These are phyloP conservation scores for Omphalotus olearius DNA, from an alignment of 1,284 basidiomycete genomes.

Conservation along the genomic window DNA sequence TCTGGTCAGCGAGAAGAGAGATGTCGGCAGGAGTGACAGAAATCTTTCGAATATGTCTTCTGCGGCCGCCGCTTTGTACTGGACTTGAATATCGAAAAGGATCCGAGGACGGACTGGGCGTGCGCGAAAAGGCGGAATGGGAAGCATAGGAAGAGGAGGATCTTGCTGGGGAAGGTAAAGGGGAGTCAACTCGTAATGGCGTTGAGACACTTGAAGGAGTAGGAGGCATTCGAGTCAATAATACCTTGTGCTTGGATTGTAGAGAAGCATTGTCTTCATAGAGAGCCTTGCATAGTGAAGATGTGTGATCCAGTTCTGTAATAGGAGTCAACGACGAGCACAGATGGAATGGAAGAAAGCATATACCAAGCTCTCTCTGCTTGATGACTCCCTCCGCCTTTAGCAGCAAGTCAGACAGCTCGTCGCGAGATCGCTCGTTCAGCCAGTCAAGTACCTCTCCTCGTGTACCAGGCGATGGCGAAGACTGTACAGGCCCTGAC, in stretches of 20 bases:
- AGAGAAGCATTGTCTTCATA: constrained; percentile 66
- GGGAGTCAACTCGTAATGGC: constrained; percentile 12
- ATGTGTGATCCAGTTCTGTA: constrained; percentile 64
- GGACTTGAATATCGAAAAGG: neutral
- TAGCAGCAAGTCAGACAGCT: constrained; percentile 40
- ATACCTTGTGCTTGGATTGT: constrained; percentile 62
- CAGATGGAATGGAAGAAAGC: constrained; percentile 16
- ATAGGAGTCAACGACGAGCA: constrained; percentile 3
- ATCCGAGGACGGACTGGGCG: neutral
- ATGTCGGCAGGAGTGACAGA: constrained; percentile 70
- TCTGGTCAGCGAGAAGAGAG: constrained; percentile 71
- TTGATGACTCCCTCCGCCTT: constrained; percentile 72
- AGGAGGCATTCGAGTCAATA: constrained; percentile 57
- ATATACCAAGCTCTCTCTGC: constrained; percentile 69
- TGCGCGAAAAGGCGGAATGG: neutral
- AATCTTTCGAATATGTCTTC: constrained; percentile 30
- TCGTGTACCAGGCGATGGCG: constrained; percentile 17
- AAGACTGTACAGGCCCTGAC: no score
- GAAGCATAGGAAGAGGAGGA: constrained; percentile 6
- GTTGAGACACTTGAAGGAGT: constrained; percentile 24
- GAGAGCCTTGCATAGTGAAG: constrained; percentile 62
- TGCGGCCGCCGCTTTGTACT: no score
- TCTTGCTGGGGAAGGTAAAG: constrained; percentile 28
- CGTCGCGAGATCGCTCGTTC: constrained; percentile 64
- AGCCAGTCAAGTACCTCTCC: constrained; percentile 41